phyloP scores from a whole-genome alignment of 805 yeast genomes.

The Komagataella mondaviorum region DNA sequence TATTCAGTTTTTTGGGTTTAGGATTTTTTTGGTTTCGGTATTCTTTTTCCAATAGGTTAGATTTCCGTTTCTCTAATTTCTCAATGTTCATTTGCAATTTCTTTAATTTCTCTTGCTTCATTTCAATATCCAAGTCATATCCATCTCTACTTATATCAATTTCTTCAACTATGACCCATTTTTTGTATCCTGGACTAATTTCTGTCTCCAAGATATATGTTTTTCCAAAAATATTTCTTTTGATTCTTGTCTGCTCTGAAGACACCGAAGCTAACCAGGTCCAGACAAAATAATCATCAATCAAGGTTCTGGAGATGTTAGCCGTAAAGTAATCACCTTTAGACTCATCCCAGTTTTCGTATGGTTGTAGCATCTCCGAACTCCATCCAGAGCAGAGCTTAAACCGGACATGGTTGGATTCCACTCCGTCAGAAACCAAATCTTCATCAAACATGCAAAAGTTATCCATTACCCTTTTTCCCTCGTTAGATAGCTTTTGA shows the following conservation, averaged over 20 bases:
- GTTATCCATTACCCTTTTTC: conserved; percentile 39
- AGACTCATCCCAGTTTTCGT: conserved; percentile 1
- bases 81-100: conserved; percentile 14
- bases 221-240: conserved; percentile 65
- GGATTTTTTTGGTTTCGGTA: neutral
- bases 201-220: conserved; percentile 75
- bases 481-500: conserved; percentile 59
- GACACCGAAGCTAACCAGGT: conserved; percentile 76
- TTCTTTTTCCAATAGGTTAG: neutral
- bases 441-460: conserved; percentile 19
- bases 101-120: conserved; percentile 18
- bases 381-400: conserved; percentile 23
- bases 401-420: conserved; percentile 11
- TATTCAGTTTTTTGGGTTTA: neutral
- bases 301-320: conserved; percentile 45
- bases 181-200: conserved; percentile 56
- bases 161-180: conserved; percentile 71
- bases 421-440: conserved; percentile 25
- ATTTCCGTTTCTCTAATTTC: neutral
- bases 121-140: conserved; percentile 20
- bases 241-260: conserved; percentile 52
- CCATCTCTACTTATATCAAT: conserved; percentile 27
- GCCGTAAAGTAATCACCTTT: conserved; percentile 23
- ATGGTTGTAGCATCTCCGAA: conserved; percentile 11
- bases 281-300: conserved; percentile 87